These are phyloP conservation scores for Helminthosporium solani DNA, from an alignment of 2,329 filamentous ascomycete species.

Conservation along the genomic window DNA sequence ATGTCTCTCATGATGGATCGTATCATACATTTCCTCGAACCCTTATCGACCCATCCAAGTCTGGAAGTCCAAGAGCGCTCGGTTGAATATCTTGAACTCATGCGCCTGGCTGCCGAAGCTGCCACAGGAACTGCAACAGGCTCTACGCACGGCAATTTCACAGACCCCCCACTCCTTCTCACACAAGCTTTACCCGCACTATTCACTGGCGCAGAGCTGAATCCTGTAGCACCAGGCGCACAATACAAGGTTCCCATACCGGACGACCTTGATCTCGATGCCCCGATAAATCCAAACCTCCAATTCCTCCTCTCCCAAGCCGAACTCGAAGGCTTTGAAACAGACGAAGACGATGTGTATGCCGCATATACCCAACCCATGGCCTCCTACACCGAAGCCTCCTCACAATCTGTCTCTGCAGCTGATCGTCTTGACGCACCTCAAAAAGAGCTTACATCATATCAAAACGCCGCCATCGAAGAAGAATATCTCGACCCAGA, in stretches of 20 bases:
- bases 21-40: slow-evolving; percentile 78
- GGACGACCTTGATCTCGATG: slow-evolving; percentile 72
- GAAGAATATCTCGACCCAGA: slow-evolving; percentile 67
- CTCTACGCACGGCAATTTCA: slow-evolving; percentile 64
- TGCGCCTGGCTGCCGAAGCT: slow-evolving; percentile 84
- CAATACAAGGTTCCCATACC: slow-evolving; percentile 85
- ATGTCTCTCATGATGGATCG: slow-evolving; percentile 77
- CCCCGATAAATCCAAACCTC: slow-evolving; percentile 77
- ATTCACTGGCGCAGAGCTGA: slow-evolving; percentile 83
- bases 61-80: slow-evolving; percentile 94
- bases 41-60: slow-evolving; percentile 75
- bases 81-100: slow-evolving; percentile 86
- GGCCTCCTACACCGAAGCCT: slow-evolving; percentile 20
- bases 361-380: slow-evolving; percentile 49
- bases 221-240: slow-evolving; percentile 81
- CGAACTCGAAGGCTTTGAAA: slow-evolving; percentile 47
- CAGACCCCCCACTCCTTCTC: slow-evolving; percentile 76
- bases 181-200: slow-evolving; percentile 88
- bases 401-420: slow-evolving; percentile 35
- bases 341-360: slow-evolving; percentile 48
- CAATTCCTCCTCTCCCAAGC: slow-evolving; percentile 61
- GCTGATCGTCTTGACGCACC: slow-evolving; percentile 47
- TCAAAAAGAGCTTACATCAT: slow-evolving; percentile 42
- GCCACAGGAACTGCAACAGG: slow-evolving; percentile 63
- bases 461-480: slow-evolving; percentile 48